phyloP scores from a whole-genome alignment of 352 stramenopile genomes.

The Phytophthora hibernalis region DNA sequence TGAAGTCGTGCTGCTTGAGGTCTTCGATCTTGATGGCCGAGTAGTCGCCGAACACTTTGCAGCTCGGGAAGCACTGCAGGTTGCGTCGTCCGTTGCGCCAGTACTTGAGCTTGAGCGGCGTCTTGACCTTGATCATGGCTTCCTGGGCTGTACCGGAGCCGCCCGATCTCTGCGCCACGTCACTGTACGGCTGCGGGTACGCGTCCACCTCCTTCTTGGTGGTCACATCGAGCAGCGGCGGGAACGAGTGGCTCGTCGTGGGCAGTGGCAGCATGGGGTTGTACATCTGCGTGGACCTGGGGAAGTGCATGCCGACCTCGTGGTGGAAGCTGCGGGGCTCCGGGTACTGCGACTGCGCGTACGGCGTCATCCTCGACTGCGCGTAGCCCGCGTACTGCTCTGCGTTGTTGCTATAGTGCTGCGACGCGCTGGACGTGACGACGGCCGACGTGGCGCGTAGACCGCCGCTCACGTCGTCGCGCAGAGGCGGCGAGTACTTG shows the following conservation, averaged over 20 bases:
- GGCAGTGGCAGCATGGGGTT: slow-evolving; percentile 39
- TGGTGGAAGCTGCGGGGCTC: slow-evolving; percentile 32
- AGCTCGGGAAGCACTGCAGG: slow-evolving; percentile 90
- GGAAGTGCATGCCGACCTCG: slow-evolving; percentile 61
- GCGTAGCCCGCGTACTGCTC: slow-evolving; percentile 48
- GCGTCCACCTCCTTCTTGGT: slow-evolving; percentile 52
- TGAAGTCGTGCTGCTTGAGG: slow-evolving; percentile 91
- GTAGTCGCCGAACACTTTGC: slow-evolving; percentile 92
- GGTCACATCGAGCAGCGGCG: slow-evolving; percentile 58
- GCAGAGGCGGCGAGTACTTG: slow-evolving; percentile 42
- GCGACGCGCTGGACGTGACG: slow-evolving; percentile 22
- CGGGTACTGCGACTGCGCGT: slow-evolving; percentile 34
- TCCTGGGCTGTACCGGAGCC: slow-evolving; percentile 60
- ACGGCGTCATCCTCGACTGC: slow-evolving; percentile 25
- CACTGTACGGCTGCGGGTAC: slow-evolving; percentile 30
- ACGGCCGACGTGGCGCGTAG: slow-evolving; percentile 3
- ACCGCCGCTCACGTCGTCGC: slow-evolving; percentile 22
- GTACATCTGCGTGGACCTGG: slow-evolving; percentile 38
- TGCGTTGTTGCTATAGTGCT: slow-evolving; percentile 23
- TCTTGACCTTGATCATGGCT: slow-evolving; percentile 91
- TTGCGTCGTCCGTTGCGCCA: slow-evolving; percentile 92
- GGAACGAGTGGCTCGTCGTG: slow-evolving; percentile 57
- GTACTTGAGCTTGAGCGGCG: slow-evolving; percentile 88
- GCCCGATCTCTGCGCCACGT: slow-evolving; percentile 8
- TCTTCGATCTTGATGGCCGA: slow-evolving; percentile 90